Evolutionary conservation across 129 eudicot species (phyloP).

Genomic region (Tagetes erecta): DNA sequence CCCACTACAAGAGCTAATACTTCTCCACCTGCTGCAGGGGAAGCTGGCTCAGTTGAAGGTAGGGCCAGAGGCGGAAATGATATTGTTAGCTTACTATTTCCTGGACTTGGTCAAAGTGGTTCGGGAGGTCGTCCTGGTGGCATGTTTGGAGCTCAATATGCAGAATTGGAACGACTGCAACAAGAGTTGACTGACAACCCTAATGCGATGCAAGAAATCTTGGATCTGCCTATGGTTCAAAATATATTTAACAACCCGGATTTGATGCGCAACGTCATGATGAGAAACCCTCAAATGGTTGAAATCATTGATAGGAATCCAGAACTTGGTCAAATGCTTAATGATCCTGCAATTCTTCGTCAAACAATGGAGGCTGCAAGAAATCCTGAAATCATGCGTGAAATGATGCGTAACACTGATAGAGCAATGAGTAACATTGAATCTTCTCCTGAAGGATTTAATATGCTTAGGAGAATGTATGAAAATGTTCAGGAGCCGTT

Average conservation of each 20-base stretch:
- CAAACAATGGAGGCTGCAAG: slow-evolving; percentile 89
- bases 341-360: slow-evolving; percentile 81
- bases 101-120: slow-evolving; percentile 66
- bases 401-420: slow-evolving; percentile 92
- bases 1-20: slow-evolving; percentile 37
- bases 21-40: slow-evolving; percentile 30
- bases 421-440: slow-evolving; percentile 95
- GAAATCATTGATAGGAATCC: slow-evolving; percentile 92
- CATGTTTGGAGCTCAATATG: slow-evolving; percentile 71
- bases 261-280: slow-evolving; percentile 71
- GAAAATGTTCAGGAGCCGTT: slow-evolving; percentile 92
- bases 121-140: slow-evolving; percentile 61
- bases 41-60: slow-evolving; percentile 42
- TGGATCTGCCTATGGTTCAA: slow-evolving; percentile 82
- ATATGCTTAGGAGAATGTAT: slow-evolving; percentile 94
- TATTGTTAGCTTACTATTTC: slow-evolving; percentile 54
- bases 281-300: slow-evolving; percentile 92
- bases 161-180: slow-evolving; percentile 76
- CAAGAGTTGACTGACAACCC: slow-evolving; percentile 85
- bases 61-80: slow-evolving; percentile 45
- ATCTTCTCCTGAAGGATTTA: slow-evolving; percentile 95
- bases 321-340: slow-evolving; percentile 86
- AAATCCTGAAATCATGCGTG: slow-evolving; percentile 88
- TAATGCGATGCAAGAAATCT: slow-evolving; percentile 82
- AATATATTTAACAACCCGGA: slow-evolving; percentile 80